Percentiles rank a stretch among this genome's conserved stretches.
phyloP scores from a whole-genome alignment of 2,329 filamentous ascomycete genomes.

The Aaosphaeria pasadenensis region DNA sequence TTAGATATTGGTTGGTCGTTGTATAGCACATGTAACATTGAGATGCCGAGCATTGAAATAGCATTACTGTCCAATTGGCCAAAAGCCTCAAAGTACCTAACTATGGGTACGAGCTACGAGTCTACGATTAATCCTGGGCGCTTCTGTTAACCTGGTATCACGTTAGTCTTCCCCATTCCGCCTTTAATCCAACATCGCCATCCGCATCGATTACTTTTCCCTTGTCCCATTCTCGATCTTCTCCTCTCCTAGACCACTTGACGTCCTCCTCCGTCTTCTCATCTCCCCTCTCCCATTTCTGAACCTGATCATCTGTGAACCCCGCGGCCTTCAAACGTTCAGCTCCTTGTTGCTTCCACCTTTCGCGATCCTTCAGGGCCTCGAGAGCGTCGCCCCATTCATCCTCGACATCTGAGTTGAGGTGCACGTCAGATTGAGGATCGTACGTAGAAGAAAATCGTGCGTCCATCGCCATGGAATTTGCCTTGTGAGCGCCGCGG shows the following conservation, averaged over 20 bases:
- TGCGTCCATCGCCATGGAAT: slow-evolving; percentile 64
- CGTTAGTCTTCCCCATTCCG: slow-evolving; percentile 45
- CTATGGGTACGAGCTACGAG: too few species aligned
- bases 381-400: slow-evolving; percentile 82
- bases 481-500: slow-evolving; percentile 29
- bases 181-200: slow-evolving; percentile 50
- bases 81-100: too few species aligned
- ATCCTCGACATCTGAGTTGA: slow-evolving; percentile 50
- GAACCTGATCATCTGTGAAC: slow-evolving; percentile 72
- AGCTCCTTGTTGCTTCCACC: slow-evolving; percentile 72
- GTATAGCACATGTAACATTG: too few species aligned
- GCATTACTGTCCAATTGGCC: too few species aligned
- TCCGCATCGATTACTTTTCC: slow-evolving; percentile 60
- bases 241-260: slow-evolving; percentile 68
- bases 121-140: too few species aligned
- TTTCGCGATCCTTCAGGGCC: slow-evolving; percentile 73
- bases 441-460: slow-evolving; percentile 71
- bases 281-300: slow-evolving; percentile 65
- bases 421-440: slow-evolving; percentile 55
- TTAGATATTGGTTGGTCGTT: too few species aligned
- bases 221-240: slow-evolving; percentile 65
- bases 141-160: slow-evolving; percentile 2
- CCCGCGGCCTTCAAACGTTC: slow-evolving; percentile 74
- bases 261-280: slow-evolving; percentile 65
- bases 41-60: too few species aligned